A percentile compares a stretch with the other conserved stretches of the same genome.
Conservation (phyloP, 371 early-diverging fungal species). For the Mortierella sp. region DNA sequence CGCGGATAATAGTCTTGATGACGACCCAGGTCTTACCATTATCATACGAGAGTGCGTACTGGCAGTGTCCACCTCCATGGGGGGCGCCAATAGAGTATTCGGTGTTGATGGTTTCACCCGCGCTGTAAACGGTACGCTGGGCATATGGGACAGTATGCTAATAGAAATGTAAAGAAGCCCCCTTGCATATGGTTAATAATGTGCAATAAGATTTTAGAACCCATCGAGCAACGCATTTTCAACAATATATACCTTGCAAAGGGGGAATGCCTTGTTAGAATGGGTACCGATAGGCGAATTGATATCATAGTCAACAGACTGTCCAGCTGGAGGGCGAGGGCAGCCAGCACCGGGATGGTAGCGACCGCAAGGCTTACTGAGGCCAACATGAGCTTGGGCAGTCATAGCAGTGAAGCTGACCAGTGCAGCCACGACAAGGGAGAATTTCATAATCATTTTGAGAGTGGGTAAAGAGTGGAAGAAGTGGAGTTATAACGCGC, state of each 20-base stretch:
- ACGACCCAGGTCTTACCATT: constrained; percentile 73
- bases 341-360: constrained; percentile 27
- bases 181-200: neutral
- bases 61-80: constrained; percentile 77
- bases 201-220: constrained; percentile 3
- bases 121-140: constrained; percentile 37
- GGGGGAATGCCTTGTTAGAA: constrained; percentile 9
- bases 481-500: neutral
- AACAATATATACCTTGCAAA: constrained; percentile 38
- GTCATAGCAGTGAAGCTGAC: constrained; percentile 34
- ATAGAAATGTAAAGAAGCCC: neutral
- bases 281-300: constrained; percentile 37
- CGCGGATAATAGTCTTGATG: constrained; percentile 63
- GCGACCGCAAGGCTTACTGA: constrained; percentile 22
- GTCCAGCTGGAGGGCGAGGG: constrained; percentile 40
- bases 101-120: constrained; percentile 52
- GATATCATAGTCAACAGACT: constrained; percentile 55
- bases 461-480: neutral
- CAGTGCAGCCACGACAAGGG: constrained; percentile 28
- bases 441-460: constrained; percentile 11
- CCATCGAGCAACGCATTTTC: neutral
- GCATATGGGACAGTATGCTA: constrained; percentile 30
- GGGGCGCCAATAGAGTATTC: constrained; percentile 42
- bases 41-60: constrained; percentile 77
- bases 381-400: constrained; percentile 28